Base-by-base conservation (phyloP, 768 basidiomycete species). In the button mushroom (Agaricus bisporus) region DNA sequence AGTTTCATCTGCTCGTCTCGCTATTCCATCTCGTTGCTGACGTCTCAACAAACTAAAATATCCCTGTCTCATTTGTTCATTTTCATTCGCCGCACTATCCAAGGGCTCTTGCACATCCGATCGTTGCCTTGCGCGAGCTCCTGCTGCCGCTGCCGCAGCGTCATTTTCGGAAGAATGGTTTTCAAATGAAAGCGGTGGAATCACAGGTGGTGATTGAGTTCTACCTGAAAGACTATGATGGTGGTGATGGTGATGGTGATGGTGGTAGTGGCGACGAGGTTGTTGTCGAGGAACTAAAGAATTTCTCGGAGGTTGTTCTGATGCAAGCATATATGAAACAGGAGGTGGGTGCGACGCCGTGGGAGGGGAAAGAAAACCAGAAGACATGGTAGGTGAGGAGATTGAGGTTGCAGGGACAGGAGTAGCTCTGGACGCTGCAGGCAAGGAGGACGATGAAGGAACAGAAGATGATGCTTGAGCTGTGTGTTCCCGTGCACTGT, bases 101-200 rank as follows among this genome's bases (percentile, higher is more conserved):
- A 46, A 11, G 8, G 49, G 43, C 17, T 51, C 49, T 17, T 51
- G 48, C 4, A 49, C 54, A 43, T 55, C 47, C 9, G 25, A 49
- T 44, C 45, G 44, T 41, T 46, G 48, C 39, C 41, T 45, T 6
- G 52, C 9, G 18, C 48, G 43, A 6, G 26, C 5, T 10, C 25
- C 25, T 32, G 22, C 28, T 5, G 29, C 25, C 28, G 8, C 18
- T 14, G 15, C 25, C 11, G 26, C 29, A 38, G 9, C 20, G 26
- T 29, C 35, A 48, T 47, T 56, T 22, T 64, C 63, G 28, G 69
- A 70, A 57, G 73, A 51, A 25, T 64, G 54, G 6, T 62, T 63
- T 28, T 71, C 71, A 56, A 75, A 74, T 1, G 67, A 57, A 12
- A 75, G 61, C 0, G 74, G 76, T 5, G 74, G 73, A 29, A 75